Evolutionary conservation across 441 rosid species (phyloP).

Genomic region (Syzygium malaccense): DNA sequence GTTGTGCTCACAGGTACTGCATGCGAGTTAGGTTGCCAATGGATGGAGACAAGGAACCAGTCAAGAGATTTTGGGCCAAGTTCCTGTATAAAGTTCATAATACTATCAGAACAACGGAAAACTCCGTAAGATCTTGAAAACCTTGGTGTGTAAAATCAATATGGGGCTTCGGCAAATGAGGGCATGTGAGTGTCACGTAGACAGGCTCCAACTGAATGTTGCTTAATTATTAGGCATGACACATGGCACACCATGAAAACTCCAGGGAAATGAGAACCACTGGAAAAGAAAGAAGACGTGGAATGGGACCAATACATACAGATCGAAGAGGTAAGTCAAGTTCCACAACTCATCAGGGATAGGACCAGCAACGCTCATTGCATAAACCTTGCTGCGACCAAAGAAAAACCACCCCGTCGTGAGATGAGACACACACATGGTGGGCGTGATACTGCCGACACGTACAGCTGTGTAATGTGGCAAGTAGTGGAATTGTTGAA

Average conservation of each 20-base stretch:
- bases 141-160: background rate
- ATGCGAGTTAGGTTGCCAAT: constrained; percentile 30
- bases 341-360: constrained; percentile 63
- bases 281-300: background rate
- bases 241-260: background rate
- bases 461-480: constrained; percentile 45
- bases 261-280: background rate
- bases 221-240: background rate
- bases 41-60: constrained; percentile 39
- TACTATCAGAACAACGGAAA: background rate
- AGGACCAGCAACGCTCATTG: constrained; percentile 24
- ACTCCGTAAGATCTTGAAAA: background rate
- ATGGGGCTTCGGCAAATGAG: background rate
- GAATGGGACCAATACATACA: constrained; percentile 26
- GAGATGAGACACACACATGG: background rate
- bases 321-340: constrained; percentile 40
- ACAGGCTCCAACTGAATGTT: background rate
- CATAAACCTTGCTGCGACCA: constrained; percentile 37
- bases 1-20: constrained; percentile 9
- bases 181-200: background rate
- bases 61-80: constrained; percentile 38
- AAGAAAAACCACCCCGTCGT: background rate
- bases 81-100: constrained; percentile 17
- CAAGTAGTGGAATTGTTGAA: constrained; percentile 25
- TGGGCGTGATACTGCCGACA: background rate